A percentile compares a stretch with the other conserved stretches of the same genome.
These are phyloP conservation scores for Vararia minispora DNA, from an alignment of 768 basidiomycete genomes.

Conservation along the genomic window DNA sequence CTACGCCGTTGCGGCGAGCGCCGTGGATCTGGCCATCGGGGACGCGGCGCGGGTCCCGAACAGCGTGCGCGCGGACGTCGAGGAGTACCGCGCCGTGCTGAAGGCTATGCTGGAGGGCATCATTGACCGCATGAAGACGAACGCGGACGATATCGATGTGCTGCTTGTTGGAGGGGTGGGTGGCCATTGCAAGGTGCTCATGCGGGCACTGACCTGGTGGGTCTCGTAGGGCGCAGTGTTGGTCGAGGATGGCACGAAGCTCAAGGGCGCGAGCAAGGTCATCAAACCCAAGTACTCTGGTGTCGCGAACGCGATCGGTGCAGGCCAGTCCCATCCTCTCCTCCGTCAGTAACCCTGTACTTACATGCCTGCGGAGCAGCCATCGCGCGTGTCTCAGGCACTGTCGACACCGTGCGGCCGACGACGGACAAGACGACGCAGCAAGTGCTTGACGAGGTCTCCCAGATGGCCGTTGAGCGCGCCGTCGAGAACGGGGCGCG, in stretches of 20 bases:
- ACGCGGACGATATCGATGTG: constrained; percentile 41
- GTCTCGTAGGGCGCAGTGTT: constrained; percentile 58
- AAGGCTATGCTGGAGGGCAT: constrained; percentile 33
- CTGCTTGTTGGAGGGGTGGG: constrained; percentile 58
- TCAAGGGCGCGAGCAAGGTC: constrained; percentile 41
- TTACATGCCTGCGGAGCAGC: constrained; percentile 5
- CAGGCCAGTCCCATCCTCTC: constrained; percentile 26
- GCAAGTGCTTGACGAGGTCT: background rate
- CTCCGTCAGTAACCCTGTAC: background rate
- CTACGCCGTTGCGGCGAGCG: constrained; percentile 32
- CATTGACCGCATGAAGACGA: constrained; percentile 57
- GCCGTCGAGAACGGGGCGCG: constrained; percentile 37
- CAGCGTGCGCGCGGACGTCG: constrained; percentile 16
- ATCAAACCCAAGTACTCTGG: constrained; percentile 38
- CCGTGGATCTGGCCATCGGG: constrained; percentile 19
- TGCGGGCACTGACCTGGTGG: too few relatives aligned
- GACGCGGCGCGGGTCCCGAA: constrained; percentile 15
- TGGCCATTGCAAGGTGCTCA: too few relatives aligned
- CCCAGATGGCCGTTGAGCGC: constrained; percentile 16
- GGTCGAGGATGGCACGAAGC: constrained; percentile 33
- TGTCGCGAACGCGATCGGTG: constrained; percentile 55
- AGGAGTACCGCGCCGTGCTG: constrained; percentile 29
- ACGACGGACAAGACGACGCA: constrained; percentile 21
- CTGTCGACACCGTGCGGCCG: constrained; percentile 34
- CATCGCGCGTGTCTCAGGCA: constrained; percentile 29